Evolutionary conservation across 257 asterid genomes (phyloP), one percentile per base, ranked within the genome.

Genomic region (Marsdenia floribunda): DNA sequence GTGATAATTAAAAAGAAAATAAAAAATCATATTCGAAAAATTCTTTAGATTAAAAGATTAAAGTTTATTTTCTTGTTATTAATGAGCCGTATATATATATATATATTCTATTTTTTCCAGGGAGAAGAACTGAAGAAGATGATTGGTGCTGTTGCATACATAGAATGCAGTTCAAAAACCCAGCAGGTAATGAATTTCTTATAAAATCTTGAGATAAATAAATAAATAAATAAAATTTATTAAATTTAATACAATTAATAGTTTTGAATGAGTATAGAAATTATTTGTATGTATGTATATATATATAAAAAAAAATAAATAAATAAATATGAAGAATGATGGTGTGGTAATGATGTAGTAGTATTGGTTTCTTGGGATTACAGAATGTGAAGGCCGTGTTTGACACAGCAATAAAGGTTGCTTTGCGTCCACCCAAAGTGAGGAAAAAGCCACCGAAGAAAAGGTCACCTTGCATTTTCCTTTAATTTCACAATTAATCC

Each of bases 81-180:
- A n/a, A 70, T 19, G 55, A n/a, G n/a, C 12, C 3, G 18, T 26
- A 26, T 38, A 26, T 70, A 40, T 53, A 12, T 5, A 38, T 5
- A 29, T 29, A 29, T 29, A 29, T 9, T 19, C 18, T 37, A 14
- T 72, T 3, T 54, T 75, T 50, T 26, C 3, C 75, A 92, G 97
- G 98, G 98, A 13, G 98, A 93, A 77, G 98, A 93, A 77, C 72
- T 91, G 81, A 89, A 80, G 84, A 89, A 88, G 85, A 82, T 80
- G 85, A 88, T 88, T 68, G 97, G 98, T 11, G 98, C 97, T 75
- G 89, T 88, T 76, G 90, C 95, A 76, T 93, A 90, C 80, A 81
- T 85, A 67, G 98, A 93, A 75, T 93, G 97, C 70, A 93, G 98
- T 74, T 96, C 98, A 75, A 93, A 90, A 74, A 89, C 96, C 70